Evolutionary conservation across 306 rosid species (phyloP).

Genomic region (Bauhinia variegata): DNA sequence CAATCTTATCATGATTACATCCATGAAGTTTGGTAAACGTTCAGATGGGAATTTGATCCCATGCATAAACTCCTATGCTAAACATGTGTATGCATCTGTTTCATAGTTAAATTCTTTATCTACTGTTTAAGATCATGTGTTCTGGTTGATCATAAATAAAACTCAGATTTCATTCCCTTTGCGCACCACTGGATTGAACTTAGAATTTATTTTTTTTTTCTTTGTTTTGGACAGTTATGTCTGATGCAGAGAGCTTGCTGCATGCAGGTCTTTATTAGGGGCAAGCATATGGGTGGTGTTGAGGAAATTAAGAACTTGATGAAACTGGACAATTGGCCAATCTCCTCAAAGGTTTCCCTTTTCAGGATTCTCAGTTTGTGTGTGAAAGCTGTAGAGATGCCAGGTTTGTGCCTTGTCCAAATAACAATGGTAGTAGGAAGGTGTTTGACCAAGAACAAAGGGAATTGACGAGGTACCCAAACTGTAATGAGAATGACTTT

Average conservation of each 20-base stretch:
- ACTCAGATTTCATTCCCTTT: constrained; percentile 13
- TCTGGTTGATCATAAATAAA: constrained; percentile 6
- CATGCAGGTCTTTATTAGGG: constrained; percentile 72
- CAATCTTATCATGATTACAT: constrained; percentile 53
- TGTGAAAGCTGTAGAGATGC: constrained; percentile 74
- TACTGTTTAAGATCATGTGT: constrained; percentile 2
- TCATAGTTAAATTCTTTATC: constrained; percentile 1
- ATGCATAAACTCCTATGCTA: constrained; percentile 62
- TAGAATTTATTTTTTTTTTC: constrained; percentile 20
- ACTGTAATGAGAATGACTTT: constrained; percentile 88
- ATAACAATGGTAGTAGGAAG: constrained; percentile 74
- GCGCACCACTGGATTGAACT: constrained; percentile 5
- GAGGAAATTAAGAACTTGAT: constrained; percentile 66
- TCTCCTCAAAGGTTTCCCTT: constrained; percentile 59
- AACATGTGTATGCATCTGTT: constrained; percentile 58
- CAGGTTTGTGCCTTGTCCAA: constrained; percentile 71
- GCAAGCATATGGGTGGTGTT: constrained; percentile 67
- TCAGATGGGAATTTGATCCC: constrained; percentile 45
- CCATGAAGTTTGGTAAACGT: constrained; percentile 51
- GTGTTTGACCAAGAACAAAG: constrained; percentile 62
- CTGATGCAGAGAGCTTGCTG: constrained; percentile 54
- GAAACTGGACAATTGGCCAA: constrained; percentile 66
- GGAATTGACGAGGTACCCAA: constrained; percentile 58
- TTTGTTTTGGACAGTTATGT: constrained; percentile 53
- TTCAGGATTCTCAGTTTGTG: constrained; percentile 52